Evolutionary conservation across 768 basidiomycete genomes (phyloP).

Genomic region (Phanerochaete carnosa): DNA sequence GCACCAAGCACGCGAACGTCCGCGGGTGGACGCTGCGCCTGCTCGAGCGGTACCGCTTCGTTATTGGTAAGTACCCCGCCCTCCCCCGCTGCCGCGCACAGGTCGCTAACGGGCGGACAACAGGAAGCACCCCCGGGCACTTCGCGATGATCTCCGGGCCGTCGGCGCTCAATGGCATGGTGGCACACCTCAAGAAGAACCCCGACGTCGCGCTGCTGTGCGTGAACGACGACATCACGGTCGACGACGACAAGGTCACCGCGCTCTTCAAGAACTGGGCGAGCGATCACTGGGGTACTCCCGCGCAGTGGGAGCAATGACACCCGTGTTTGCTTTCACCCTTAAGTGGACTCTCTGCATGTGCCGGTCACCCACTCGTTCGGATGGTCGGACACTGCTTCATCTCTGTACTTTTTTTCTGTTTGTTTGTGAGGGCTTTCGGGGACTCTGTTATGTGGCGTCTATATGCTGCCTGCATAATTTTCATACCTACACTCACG

Average conservation of each 20-base stretch:
- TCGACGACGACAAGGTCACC: conserved; percentile 12
- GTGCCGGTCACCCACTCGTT: neutral
- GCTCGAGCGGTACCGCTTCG: conserved; percentile 33
- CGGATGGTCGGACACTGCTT: neutral
- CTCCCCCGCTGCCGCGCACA: too few species aligned
- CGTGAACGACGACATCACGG: conserved; percentile 31
- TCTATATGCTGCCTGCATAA: neutral
- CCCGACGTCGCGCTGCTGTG: conserved; percentile 28
- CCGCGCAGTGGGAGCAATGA: conserved; percentile 20
- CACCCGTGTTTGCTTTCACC: neutral
- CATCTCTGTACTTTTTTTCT: neutral
- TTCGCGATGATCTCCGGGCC: conserved; percentile 24
- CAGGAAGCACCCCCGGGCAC: conserved; percentile 19
- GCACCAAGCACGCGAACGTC: conserved; percentile 16
- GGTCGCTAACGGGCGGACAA: neutral
- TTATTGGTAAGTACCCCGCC: conserved; percentile 24
- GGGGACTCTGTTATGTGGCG: neutral
- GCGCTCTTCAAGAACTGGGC: conserved; percentile 17
- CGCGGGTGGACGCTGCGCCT: conserved; percentile 29
- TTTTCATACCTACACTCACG: neutral
- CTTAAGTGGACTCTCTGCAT: neutral
- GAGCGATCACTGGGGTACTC: conserved; percentile 16
- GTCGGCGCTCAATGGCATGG: conserved; percentile 13
- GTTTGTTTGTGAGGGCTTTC: neutral
- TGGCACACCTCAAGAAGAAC: conserved; percentile 16